phyloP scores from a whole-genome alignment of 2,329 filamentous ascomycete species.

The Aspergillus sp. region DNA sequence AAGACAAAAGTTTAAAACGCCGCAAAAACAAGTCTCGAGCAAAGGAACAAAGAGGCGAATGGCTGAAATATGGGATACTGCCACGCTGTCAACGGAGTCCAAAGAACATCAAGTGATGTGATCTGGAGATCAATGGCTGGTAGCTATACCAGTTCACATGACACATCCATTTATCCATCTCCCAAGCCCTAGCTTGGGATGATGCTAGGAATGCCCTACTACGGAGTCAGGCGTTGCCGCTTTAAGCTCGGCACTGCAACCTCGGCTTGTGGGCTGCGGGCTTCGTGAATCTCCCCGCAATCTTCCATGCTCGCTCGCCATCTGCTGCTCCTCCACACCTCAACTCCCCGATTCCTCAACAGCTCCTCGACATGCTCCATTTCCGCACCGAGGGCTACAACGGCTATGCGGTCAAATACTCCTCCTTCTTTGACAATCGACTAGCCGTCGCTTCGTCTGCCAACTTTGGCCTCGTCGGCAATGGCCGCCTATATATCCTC shows the following conservation, averaged over 20 bases:
- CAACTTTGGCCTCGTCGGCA: constrained; percentile 96
- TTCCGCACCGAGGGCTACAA: constrained; percentile 94
- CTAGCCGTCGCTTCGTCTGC: constrained; percentile 88
- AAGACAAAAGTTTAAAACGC: too few relatives aligned
- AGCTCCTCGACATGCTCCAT: constrained; percentile 72
- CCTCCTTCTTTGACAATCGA: constrained; percentile 94
- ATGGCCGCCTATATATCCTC: constrained; percentile 85
- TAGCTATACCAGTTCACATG: too few relatives aligned
- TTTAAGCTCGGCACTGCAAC: background rate
- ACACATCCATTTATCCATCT: background rate
- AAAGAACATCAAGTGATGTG: too few relatives aligned
- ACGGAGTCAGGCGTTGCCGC: background rate
- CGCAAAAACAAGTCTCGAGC: too few relatives aligned
- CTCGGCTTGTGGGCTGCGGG: constrained; percentile 20
- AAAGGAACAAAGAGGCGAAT: too few relatives aligned
- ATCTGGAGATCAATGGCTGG: too few relatives aligned
- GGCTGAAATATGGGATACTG: too few relatives aligned
- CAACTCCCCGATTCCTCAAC: constrained; percentile 7
- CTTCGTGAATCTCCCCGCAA: constrained; percentile 31
- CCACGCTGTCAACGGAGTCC: too few relatives aligned
- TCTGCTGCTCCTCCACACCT: constrained; percentile 4
- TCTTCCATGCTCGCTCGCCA: constrained; percentile 21
- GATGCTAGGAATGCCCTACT: too few relatives aligned
- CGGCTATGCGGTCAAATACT: constrained; percentile 97
- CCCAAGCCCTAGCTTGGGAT: background rate